phyloP scores from a whole-genome alignment of 2,329 filamentous ascomycete species.

The Colletotrichum cereale region DNA sequence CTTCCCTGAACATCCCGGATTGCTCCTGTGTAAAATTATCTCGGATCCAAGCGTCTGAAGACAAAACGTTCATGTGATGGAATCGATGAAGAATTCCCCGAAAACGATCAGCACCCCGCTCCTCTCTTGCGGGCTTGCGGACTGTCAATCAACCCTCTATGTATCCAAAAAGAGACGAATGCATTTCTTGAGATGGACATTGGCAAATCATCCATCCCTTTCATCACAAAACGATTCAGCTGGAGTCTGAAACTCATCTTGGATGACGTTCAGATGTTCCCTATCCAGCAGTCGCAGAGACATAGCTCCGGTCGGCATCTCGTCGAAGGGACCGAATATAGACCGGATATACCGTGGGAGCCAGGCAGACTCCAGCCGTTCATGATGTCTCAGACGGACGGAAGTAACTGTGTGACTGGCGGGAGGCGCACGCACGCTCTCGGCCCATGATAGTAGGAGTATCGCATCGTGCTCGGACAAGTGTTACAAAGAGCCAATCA shows the following conservation, averaged over 20 bases:
- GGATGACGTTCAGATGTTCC: neutral
- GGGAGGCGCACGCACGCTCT: slow-evolving; percentile 14
- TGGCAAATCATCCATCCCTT: neutral
- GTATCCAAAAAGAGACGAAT: neutral
- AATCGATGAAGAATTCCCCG: slow-evolving; percentile 1
- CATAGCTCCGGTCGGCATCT: neutral
- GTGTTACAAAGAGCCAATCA: slow-evolving; percentile 17
- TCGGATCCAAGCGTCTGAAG: neutral
- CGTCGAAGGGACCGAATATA: too few relatives aligned
- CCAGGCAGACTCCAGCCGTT: slow-evolving; percentile 27
- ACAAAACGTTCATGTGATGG: neutral
- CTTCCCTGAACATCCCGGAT: neutral
- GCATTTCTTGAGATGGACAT: neutral
- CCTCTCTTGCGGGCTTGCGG: neutral
- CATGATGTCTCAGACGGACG: slow-evolving; percentile 5
- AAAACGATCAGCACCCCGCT: neutral
- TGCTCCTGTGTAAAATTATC: neutral
- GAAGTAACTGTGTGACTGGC: neutral
- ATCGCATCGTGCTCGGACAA: slow-evolving; percentile 25
- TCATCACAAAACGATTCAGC: neutral
- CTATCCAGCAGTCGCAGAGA: neutral
- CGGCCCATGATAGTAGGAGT: neutral
- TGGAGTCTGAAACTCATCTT: neutral
- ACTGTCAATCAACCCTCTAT: neutral
- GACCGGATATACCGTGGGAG: neutral